phyloP scores from a whole-genome alignment of 1,284 basidiomycete genomes.

The Vanrija sp. region DNA sequence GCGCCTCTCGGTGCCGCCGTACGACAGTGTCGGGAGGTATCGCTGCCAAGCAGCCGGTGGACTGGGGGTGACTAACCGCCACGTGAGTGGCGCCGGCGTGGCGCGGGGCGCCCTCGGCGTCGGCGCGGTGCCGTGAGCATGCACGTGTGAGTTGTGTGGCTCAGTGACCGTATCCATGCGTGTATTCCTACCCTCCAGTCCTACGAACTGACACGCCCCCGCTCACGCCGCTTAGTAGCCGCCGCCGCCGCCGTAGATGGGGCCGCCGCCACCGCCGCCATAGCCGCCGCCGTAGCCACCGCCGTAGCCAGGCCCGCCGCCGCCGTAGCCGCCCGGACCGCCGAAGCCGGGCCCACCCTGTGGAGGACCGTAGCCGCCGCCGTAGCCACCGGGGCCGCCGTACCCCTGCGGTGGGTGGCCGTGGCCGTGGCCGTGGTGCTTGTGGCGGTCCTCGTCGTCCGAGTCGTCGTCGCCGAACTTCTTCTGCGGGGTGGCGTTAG shows the following conservation, averaged over 20 bases:
- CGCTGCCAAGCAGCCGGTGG: too few relatives aligned
- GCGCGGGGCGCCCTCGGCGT: background rate
- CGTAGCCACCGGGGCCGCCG: background rate
- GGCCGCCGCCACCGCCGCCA: background rate
- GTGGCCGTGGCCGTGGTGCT: constrained; percentile 18
- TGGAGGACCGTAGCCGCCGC: constrained; percentile 5
- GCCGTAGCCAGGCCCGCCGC: background rate
- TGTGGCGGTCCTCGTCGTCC: constrained; percentile 2
- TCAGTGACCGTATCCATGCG: too few relatives aligned
- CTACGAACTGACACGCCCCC: too few relatives aligned
- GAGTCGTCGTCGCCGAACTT: too few relatives aligned
- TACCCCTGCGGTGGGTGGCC: constrained; percentile 17
- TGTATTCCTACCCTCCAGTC: background rate
- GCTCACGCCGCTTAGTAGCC: background rate
- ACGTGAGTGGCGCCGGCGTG: too few relatives aligned
- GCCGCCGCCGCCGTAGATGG: constrained; percentile 2
- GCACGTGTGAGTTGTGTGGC: too few relatives aligned
- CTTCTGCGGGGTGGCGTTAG: too few relatives aligned
- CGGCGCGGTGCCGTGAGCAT: too few relatives aligned
- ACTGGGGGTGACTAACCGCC: too few relatives aligned
- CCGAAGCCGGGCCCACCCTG: constrained; percentile 4
- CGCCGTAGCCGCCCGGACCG: constrained; percentile 2
- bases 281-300: too few relatives aligned
- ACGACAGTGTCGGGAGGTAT: too few relatives aligned
- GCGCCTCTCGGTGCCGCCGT: too few relatives aligned